phyloP scores from a whole-genome alignment of 164 flowering plant species.

The Vitis rotundifolia region DNA sequence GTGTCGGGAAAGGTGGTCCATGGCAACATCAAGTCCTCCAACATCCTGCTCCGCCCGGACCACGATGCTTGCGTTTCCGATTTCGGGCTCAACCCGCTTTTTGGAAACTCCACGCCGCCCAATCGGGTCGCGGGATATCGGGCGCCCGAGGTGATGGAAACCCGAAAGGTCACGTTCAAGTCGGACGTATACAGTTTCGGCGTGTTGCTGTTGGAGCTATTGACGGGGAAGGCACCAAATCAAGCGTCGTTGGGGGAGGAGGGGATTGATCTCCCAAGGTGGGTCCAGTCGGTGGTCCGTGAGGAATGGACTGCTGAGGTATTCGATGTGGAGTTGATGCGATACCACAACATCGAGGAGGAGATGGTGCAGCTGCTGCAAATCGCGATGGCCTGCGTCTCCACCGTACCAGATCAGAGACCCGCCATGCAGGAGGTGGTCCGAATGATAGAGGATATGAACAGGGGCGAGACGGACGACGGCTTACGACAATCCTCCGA shows the following conservation, averaged over 20 bases:
- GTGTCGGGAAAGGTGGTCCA: slow-evolving; percentile 61
- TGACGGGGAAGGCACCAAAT: slow-evolving; percentile 94
- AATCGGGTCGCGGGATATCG: slow-evolving; percentile 87
- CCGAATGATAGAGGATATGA: slow-evolving; percentile 81
- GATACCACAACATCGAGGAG: slow-evolving; percentile 80
- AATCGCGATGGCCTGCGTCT: slow-evolving; percentile 90
- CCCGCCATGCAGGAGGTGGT: slow-evolving; percentile 76
- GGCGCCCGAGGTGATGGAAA: slow-evolving; percentile 90
- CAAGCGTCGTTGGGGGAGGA: slow-evolving; percentile 91
- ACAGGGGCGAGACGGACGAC: slow-evolving; percentile 68
- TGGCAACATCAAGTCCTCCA: slow-evolving; percentile 94
- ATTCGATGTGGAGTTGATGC: slow-evolving; percentile 89
- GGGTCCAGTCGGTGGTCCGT: slow-evolving; percentile 96
- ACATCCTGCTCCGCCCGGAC: slow-evolving; percentile 72
- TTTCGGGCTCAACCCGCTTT: slow-evolving; percentile 76
- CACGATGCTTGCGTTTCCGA: slow-evolving; percentile 69
- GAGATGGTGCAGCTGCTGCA: slow-evolving; percentile 97
- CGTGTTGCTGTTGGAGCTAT: slow-evolving; percentile 72
- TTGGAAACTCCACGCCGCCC: slow-evolving; percentile 50
- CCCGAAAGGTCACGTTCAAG: slow-evolving; percentile 72
- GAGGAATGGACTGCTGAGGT: slow-evolving; percentile 99
- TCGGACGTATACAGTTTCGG: slow-evolving; percentile 97
- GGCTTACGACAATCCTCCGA: slow-evolving; percentile 75
- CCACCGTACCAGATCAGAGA: slow-evolving; percentile 82
- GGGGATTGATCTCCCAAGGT: slow-evolving; percentile 91